Conservation (phyloP, 192 early-diverging fungal species). For the Dispira parvispora region DNA sequence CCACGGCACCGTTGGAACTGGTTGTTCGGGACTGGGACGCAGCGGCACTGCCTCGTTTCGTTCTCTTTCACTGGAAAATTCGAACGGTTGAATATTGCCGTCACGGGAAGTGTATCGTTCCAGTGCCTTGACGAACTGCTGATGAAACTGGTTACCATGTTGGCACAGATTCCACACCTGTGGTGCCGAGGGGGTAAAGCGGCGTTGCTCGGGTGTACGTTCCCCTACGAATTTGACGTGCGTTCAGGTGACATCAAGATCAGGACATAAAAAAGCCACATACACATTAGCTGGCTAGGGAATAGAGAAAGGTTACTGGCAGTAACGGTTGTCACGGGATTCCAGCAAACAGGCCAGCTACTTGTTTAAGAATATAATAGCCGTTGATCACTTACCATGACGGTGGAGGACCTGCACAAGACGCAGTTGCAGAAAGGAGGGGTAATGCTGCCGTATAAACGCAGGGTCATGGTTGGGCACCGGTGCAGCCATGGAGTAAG, state of each 20-base stretch:
- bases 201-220: conserved; percentile 1
- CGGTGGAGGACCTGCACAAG: conserved; percentile 6
- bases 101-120: neutral
- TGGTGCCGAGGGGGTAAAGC: neutral
- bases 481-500: conserved; percentile 2
- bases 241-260: neutral
- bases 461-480: conserved; percentile 7
- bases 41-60: neutral
- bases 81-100: neutral
- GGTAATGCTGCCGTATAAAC: conserved; percentile 3
- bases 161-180: conserved; percentile 1
- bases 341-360: neutral
- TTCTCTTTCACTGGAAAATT: neutral
- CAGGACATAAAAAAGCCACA: neutral
- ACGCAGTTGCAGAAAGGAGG: conserved; percentile 1
- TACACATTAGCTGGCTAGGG: neutral
- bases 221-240: neutral
- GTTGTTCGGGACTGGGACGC: conserved; percentile 5
- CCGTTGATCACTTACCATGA: neutral
- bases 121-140: conserved; percentile 2
- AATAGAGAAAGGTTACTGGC: too few relatives aligned
- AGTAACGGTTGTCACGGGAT: neutral
- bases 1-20: neutral
- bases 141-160: conserved; percentile 2
- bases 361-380: neutral